Base-by-base conservation (phyloP, 2,329 filamentous ascomycete genomes). In the Talaromyces sp. region DNA sequence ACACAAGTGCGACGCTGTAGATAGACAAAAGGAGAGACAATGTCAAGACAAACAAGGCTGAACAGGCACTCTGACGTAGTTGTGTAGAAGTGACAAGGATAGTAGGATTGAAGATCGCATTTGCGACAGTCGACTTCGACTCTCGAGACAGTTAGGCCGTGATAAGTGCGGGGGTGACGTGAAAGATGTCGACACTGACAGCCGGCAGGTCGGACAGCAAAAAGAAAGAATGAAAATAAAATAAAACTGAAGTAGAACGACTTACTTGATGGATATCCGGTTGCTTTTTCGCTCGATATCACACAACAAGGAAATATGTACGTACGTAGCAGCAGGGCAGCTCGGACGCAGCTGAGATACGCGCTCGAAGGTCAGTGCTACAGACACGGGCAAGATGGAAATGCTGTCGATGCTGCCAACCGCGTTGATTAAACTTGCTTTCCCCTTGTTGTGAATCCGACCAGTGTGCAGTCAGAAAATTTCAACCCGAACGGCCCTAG, bases 301-400 rank as follows among this genome's bases (percentile, higher is more conserved):
- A 34, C 51, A 36, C 53, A 56, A 29, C 29, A 56, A 38, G 53
- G 8, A 56, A 56, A 22, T 36, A 56, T 13, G 51, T 54, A 34
- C 29, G 51, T 22, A 54, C 29, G 53, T 15, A n/a, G 27, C 49
- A 56, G 31, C 15, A 36, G 19, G n/a, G 51, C 15, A 54, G 31
- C 53, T 56, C 31, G 53, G 53, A 36, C 53, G 53, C 31, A 56
- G 53, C 53, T 56, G 31, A 56, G 53, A 56, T 56, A 56, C 31
- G 31, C 53, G 53, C 31, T 22, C 31, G 53, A 56, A 56, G 53
- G 53, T 56, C 53, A 56, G 31, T 56, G 53, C 53, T 56, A 36
- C 53, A 36, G 31, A 34, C n/a, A 36, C 40, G 36, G 29, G 29
- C 27, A n/a, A 54, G 27, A 51, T 27, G 25, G 47, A 36, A 51